Percentiles rank a stretch among this genome's conserved stretches.
These are phyloP conservation scores for Triticum dicoccoides DNA, from an alignment of 176 grass and related monocot genomes.

Conservation along the genomic window DNA sequence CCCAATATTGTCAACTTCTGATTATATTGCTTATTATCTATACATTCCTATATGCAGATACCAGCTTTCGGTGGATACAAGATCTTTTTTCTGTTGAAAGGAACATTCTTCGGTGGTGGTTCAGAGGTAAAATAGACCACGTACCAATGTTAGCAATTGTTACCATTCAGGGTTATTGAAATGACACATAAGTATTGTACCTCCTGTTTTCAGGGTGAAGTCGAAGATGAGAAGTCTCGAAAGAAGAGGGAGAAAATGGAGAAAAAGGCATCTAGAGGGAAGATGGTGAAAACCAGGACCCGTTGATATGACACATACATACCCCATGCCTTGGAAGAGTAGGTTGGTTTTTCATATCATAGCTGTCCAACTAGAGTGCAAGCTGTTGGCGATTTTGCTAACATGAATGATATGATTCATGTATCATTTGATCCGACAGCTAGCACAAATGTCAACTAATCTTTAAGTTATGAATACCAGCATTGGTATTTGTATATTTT, in stretches of 20 bases:
- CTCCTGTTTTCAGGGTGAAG: slow-evolving; percentile 47
- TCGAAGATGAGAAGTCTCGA: slow-evolving; percentile 85
- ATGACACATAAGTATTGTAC: neutral
- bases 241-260: slow-evolving; percentile 99
- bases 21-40: slow-evolving; percentile 12
- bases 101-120: slow-evolving; percentile 64
- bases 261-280: slow-evolving; percentile 85
- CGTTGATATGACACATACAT: slow-evolving; percentile 42
- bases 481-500: slow-evolving; percentile 8
- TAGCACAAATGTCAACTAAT: slow-evolving; percentile 29
- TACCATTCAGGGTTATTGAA: slow-evolving; percentile 1
- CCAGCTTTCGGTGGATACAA: slow-evolving; percentile 88
- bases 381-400: neutral
- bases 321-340: slow-evolving; percentile 29
- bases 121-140: slow-evolving; percentile 57
- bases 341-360: slow-evolving; percentile 31
- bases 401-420: neutral
- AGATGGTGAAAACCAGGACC: slow-evolving; percentile 74
- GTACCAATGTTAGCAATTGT: neutral
- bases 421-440: slow-evolving; percentile 9
- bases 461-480: neutral
- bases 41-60: slow-evolving; percentile 55
- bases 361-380: slow-evolving; percentile 10
- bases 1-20: neutral
- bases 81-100: slow-evolving; percentile 67